A percentile compares a stretch with the other conserved stretches of the same genome.
Evolutionary conservation across 1,284 basidiomycete genomes (phyloP).

Genomic region (Violaceomyces palustris): DNA sequence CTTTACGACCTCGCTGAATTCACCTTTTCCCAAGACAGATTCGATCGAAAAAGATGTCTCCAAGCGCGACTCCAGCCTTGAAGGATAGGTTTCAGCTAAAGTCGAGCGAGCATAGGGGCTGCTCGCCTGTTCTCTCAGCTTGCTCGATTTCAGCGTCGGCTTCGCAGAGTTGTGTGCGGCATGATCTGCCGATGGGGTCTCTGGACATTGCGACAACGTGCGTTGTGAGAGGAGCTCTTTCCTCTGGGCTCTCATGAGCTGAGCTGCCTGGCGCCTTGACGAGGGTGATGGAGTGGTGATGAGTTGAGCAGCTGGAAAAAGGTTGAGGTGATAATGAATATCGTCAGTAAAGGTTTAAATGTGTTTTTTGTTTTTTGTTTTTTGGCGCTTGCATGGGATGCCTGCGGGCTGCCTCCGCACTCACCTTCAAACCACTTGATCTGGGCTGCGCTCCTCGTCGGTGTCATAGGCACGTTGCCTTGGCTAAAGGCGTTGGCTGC

Average conservation of each 20-base stretch:
- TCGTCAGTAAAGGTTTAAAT: too few species aligned
- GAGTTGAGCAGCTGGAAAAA: slow-evolving; percentile 26
- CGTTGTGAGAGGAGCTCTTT: too few species aligned
- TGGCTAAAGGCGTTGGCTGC: slow-evolving; percentile 14
- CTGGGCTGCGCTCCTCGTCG: slow-evolving; percentile 31
- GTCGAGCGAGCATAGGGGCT: too few species aligned
- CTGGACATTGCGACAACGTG: too few species aligned
- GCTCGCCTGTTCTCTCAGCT: too few species aligned
- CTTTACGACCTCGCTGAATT: slow-evolving; percentile 91
- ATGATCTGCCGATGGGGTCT: too few species aligned
- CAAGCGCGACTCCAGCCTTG: too few species aligned
- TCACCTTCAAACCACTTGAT: slow-evolving; percentile 48
- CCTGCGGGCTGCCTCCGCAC: neutral
- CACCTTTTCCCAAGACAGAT: slow-evolving; percentile 80
- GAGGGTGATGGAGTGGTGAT: slow-evolving; percentile 42
- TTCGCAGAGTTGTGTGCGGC: too few species aligned
- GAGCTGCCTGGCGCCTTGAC: slow-evolving; percentile 14
- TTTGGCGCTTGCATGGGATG: neutral
- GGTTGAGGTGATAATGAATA: neutral
- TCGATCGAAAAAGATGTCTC: slow-evolving; percentile 65
- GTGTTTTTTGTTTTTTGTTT: too few species aligned
- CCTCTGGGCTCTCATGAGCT: slow-evolving; percentile 23
- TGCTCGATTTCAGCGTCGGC: too few species aligned
- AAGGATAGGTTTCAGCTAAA: too few species aligned
- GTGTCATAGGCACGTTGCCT: slow-evolving; percentile 40